phyloP scores from a whole-genome alignment of 2,329 filamentous ascomycete species.

The Fusarium equiseti region DNA sequence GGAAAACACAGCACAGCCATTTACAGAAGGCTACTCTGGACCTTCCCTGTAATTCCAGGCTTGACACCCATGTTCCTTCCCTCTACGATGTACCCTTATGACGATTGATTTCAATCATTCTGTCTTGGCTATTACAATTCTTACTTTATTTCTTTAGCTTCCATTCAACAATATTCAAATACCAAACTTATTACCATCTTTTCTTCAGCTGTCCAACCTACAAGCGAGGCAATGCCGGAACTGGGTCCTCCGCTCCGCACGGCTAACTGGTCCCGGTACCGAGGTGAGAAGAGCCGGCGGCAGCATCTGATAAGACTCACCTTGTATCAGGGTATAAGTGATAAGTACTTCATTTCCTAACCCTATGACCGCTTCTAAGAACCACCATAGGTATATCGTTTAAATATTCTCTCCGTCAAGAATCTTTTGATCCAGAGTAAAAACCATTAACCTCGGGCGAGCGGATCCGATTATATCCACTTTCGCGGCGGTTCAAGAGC shows the following conservation, averaged over 20 bases:
- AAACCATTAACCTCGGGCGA: slow-evolving; percentile 26
- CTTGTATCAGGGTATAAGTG: slow-evolving; percentile 4
- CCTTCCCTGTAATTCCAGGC: slow-evolving; percentile 11
- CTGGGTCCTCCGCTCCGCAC: slow-evolving; percentile 4
- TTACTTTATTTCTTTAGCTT: neutral
- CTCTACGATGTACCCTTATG: neutral
- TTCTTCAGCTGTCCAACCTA: neutral
- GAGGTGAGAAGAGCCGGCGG: slow-evolving; percentile 25
- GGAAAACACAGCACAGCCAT: slow-evolving; percentile 15
- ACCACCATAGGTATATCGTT: accelerated
- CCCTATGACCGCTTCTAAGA: neutral
- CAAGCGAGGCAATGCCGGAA: slow-evolving; percentile 12
- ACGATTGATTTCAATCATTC: neutral
- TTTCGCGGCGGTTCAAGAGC: slow-evolving; percentile 15
- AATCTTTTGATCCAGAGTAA: slow-evolving; percentile 2
- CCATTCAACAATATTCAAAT: neutral
- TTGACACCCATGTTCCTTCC: neutral
- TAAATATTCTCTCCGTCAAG: neutral
- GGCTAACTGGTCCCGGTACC: slow-evolving; percentile 21
- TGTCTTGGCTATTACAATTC: neutral
- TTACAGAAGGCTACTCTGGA: slow-evolving; percentile 4
- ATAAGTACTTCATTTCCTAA: neutral
- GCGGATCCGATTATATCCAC: slow-evolving; percentile 39
- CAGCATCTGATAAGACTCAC: slow-evolving; percentile 25
- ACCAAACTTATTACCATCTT: too few species aligned